A percentile compares a stretch with the other conserved stretches of the same genome.
Evolutionary conservation across 2,329 filamentous ascomycete species (phyloP).

Genomic region (Fusarium palustre): DNA sequence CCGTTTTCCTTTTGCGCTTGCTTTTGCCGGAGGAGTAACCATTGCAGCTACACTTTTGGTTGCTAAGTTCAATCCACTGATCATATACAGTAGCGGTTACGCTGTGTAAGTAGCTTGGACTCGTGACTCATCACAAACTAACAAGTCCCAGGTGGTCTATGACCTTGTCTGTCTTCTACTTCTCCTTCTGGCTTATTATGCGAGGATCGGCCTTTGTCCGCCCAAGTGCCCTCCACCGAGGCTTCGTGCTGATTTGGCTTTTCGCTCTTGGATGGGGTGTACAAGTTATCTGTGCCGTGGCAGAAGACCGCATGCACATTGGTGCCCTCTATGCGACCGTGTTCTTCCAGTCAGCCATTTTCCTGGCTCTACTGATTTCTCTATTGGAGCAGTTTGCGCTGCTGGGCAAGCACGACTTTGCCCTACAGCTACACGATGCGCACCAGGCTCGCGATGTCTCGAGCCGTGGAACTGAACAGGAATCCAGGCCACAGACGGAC

Average conservation of each 20-base stretch:
- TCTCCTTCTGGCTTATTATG: constrained; percentile 84
- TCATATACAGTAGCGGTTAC: constrained; percentile 91
- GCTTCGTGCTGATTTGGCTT: constrained; percentile 86
- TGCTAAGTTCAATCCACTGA: constrained; percentile 86
- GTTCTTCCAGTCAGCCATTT: constrained; percentile 81
- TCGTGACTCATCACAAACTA: constrained; percentile 11
- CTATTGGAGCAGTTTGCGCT: constrained; percentile 85
- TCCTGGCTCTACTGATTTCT: constrained; percentile 78
- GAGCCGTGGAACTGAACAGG: constrained; percentile 40
- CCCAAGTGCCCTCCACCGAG: constrained; percentile 86
- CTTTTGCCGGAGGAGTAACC: constrained; percentile 74
- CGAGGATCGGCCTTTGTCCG: constrained; percentile 81
- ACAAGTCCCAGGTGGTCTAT: constrained; percentile 74
- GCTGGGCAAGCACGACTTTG: constrained; percentile 77
- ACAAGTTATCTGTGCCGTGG: constrained; percentile 78
- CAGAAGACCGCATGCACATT: constrained; percentile 79
- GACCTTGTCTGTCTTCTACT: constrained; percentile 84
- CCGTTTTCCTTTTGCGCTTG: constrained; percentile 81
- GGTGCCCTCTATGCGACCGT: constrained; percentile 84
- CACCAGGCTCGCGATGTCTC: constrained; percentile 58
- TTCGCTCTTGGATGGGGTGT: constrained; percentile 79
- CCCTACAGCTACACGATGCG: constrained; percentile 65
- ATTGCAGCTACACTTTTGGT: constrained; percentile 80
- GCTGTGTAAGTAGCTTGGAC: constrained; percentile 65
- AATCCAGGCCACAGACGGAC: constrained; percentile 16